Evolutionary conservation across 352 stramenopile species (phyloP).

Genomic region (Phytophthora constricta): DNA sequence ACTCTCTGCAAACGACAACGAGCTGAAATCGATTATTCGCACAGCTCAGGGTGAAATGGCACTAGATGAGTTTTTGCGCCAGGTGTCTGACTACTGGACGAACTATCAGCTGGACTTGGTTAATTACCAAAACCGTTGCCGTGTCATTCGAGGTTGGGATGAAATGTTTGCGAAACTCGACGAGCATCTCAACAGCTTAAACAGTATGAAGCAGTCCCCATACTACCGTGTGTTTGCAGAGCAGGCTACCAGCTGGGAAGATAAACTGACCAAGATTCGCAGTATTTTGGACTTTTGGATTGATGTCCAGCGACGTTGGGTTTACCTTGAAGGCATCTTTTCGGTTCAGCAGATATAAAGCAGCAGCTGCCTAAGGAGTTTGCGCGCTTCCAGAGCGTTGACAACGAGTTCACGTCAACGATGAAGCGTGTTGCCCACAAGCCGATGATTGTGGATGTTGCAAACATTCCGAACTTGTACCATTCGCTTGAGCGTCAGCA

Average conservation of each 20-base stretch:
- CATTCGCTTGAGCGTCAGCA: conserved; percentile 94
- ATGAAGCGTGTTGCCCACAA: conserved; percentile 98
- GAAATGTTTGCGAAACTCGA: conserved; percentile 99
- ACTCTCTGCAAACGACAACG: conserved; percentile 92
- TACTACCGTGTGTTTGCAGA: conserved; percentile 99
- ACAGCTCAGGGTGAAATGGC: conserved; percentile 99
- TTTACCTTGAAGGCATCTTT: conserved; percentile 99
- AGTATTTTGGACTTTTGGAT: conserved; percentile 99
- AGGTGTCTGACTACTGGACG: conserved; percentile 93
- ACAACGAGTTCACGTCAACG: conserved; percentile 98
- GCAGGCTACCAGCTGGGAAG: conserved; percentile 97
- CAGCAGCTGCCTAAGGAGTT: conserved; percentile 98
- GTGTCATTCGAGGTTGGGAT: conserved; percentile 99
- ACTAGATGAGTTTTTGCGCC: conserved; percentile 98
- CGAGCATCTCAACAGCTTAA: conserved; percentile 98
- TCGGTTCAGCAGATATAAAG: conserved; percentile 98
- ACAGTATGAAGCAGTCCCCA: conserved; percentile 99
- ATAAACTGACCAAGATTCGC: conserved; percentile 96
- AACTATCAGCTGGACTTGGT: conserved; percentile 92
- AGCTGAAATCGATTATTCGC: conserved; percentile 97
- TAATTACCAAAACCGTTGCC: conserved; percentile 95
- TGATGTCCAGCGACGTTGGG: conserved; percentile 99
- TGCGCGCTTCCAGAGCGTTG: conserved; percentile 98
- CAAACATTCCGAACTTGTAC: conserved; percentile 90
- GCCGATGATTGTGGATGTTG: conserved; percentile 96